Evolutionary conservation across 768 basidiomycete genomes (phyloP).

Genomic region (Auriscalpium microsporum): DNA sequence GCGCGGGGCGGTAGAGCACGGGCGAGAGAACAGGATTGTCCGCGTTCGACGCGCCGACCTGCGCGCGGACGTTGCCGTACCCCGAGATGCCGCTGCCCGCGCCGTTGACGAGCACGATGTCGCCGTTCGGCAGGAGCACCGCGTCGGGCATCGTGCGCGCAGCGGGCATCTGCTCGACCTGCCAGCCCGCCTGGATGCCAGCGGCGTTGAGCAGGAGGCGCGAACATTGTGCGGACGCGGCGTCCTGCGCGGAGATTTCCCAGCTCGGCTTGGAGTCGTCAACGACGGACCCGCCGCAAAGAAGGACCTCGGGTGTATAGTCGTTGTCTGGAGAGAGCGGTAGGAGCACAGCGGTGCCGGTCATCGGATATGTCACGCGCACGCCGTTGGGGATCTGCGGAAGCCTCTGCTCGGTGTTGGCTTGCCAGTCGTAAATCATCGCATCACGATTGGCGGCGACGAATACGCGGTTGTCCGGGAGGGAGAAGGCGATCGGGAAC

Average conservation of each 20-base stretch:
- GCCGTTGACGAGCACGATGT: constrained; percentile 70
- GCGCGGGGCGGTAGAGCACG: constrained; percentile 58
- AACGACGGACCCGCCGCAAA: constrained; percentile 70
- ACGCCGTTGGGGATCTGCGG: constrained; percentile 69
- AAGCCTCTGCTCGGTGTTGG: constrained; percentile 50
- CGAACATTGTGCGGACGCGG: constrained; percentile 66
- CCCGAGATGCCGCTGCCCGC: constrained; percentile 67
- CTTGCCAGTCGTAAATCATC: constrained; percentile 71
- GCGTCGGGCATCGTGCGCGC: constrained; percentile 73
- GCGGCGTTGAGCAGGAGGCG: constrained; percentile 56
- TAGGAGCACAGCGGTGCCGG: constrained; percentile 65
- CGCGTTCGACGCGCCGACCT: constrained; percentile 72
- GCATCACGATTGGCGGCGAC: constrained; percentile 73
- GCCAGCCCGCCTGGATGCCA: constrained; percentile 64
- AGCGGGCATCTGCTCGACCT: constrained; percentile 65
- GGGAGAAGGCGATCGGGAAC: constrained; percentile 66
- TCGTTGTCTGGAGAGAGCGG: constrained; percentile 55
- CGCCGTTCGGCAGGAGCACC: constrained; percentile 72
- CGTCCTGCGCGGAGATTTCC: constrained; percentile 62
- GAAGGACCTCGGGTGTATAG: constrained; percentile 60
- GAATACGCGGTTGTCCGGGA: constrained; percentile 65
- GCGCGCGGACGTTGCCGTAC: constrained; percentile 63
- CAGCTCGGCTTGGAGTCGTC: constrained; percentile 52
- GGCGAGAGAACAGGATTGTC: constrained; percentile 62
- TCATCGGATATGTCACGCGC: constrained; percentile 78